Percentiles rank a stretch among this genome's conserved stretches.
Evolutionary conservation across 2,329 filamentous ascomycete genomes (phyloP).

Genomic region (Penicillium fuscoglaucum): DNA sequence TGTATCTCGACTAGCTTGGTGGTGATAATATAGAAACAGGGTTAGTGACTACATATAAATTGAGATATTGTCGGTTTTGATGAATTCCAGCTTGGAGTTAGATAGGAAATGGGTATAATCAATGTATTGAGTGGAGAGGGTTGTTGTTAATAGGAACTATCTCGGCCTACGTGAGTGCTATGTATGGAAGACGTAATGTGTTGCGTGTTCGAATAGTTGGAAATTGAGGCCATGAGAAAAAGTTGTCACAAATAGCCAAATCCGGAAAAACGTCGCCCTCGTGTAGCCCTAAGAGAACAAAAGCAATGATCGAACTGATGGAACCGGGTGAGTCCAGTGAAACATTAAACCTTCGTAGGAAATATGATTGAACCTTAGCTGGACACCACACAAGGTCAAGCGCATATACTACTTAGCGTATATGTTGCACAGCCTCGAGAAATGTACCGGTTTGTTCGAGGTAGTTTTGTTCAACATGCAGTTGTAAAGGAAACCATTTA

Average conservation of each 20-base stretch:
- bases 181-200: not conserved
- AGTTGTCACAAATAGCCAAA: not conserved
- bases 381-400: too few relatives aligned
- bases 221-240: not conserved
- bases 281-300: too few relatives aligned
- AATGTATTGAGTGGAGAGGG: too few relatives aligned
- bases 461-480: too few relatives aligned
- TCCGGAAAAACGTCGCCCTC: too few relatives aligned
- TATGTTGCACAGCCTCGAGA: not conserved
- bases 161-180: too few relatives aligned
- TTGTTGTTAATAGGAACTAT: too few relatives aligned
- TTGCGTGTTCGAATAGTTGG: not conserved
- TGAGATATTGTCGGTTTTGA: too few relatives aligned
- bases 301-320: not conserved
- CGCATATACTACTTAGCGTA: not conserved
- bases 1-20: not conserved
- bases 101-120: not conserved
- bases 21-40: not conserved
- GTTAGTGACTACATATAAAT: too few relatives aligned
- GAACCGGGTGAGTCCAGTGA: too few relatives aligned
- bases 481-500: not conserved
- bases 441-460: too few relatives aligned
- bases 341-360: not conserved
- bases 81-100: rapidly evolving
- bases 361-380: too few relatives aligned